Conservation (phyloP, 1,139 yeast genomes). For the Kodamaea fungicola region DNA sequence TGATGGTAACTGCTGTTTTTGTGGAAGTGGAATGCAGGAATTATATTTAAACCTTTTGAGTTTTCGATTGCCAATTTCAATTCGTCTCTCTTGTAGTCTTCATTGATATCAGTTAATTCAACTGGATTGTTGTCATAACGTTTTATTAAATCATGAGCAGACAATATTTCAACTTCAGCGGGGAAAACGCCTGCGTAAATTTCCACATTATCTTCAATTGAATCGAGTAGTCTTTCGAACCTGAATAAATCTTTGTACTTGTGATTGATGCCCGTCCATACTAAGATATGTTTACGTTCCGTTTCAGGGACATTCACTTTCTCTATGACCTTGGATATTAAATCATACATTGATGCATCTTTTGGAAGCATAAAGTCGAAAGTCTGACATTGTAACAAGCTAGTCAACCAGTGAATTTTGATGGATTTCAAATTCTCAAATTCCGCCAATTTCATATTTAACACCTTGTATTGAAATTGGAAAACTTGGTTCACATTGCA, state of each 20-base stretch:
- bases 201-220: constrained; percentile 33
- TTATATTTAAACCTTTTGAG: constrained; percentile 39
- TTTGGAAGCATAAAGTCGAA: constrained; percentile 69
- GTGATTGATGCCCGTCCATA: constrained; percentile 53
- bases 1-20: constrained; percentile 69
- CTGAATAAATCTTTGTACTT: constrained; percentile 36
- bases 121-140: constrained; percentile 21
- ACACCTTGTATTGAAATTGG: constrained; percentile 68
- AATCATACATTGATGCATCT: constrained; percentile 53
- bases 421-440: constrained; percentile 72
- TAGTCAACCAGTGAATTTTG: constrained; percentile 60
- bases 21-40: constrained; percentile 66
- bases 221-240: constrained; percentile 36
- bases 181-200: constrained; percentile 45
- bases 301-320: constrained; percentile 53
- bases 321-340: constrained; percentile 53
- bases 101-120: constrained; percentile 23
- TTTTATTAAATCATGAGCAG: constrained; percentile 36
- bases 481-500: constrained; percentile 43
- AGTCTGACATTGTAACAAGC: constrained; percentile 60
- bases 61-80: constrained; percentile 24
- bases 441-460: constrained; percentile 71
- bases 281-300: constrained; percentile 49
- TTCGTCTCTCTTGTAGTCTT: constrained; percentile 23
- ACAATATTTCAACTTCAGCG: constrained; percentile 39